Base-by-base conservation (phyloP, 1,284 basidiomycete species). In the Pulveroboletus sp. region DNA sequence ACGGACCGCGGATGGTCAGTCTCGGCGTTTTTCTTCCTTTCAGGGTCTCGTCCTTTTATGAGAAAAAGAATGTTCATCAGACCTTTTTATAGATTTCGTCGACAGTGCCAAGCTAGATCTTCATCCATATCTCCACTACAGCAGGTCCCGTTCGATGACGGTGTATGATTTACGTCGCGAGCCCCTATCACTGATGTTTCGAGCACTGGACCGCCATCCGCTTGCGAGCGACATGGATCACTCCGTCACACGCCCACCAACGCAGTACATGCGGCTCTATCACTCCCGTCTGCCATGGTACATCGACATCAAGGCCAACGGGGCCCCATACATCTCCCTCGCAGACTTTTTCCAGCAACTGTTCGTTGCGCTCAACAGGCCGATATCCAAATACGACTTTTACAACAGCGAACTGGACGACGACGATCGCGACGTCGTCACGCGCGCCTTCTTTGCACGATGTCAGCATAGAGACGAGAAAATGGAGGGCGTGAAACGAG, bases 251-350 rank as follows among this genome's bases (percentile, higher is more conserved):
- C 71, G 73, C 36, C 83, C 83, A 0, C 69, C 79, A 1, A 68
- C 76, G 1, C 60, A 70, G 24, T 71, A 71, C 56, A 76, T 84
- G 71, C 76, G 79, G 13, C 58, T 85, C 50, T 79, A 75, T 58
- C 80, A 82, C 63, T 69, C 76, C 1, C 72, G 73, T 35, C 66
- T 82, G 11, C 83, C 83, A 3, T 85, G 83, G 83, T 81, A 78
- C 64, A 78, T 85, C 65, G 80, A 82, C 53, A 71, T 83, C 26
- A 63, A 64, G 19, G 68, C 73, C n/a, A 69, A 71, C 17, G 63
- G 62, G 21, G 74, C 76, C 2, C 65, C 78, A n/a, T 84, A 82
- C 12, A 73, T 84, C 43, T 84, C 82, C 5, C 67, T 86, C 4
- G 70, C 70, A 44, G 83, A 86, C 52, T 68, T 86, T 33, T 75